Conservation (phyloP, 768 basidiomycete species). For the Lentinus tigrinus region DNA sequence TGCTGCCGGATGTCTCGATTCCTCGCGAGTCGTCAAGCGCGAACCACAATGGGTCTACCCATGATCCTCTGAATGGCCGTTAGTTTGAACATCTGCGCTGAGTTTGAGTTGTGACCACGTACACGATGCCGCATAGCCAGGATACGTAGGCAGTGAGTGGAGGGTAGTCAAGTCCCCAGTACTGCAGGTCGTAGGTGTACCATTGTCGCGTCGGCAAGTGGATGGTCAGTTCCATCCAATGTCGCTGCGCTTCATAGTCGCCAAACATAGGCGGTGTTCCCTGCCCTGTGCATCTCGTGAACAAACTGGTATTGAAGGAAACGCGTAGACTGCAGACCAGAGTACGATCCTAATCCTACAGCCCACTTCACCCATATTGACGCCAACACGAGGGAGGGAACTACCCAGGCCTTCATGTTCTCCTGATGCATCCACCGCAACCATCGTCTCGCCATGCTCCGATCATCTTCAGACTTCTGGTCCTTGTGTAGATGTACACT, state of each 20-base stretch:
- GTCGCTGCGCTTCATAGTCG: constrained; percentile 91
- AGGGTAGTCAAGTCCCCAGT: constrained; percentile 96
- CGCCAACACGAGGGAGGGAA: constrained; percentile 53
- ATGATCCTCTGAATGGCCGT: constrained; percentile 40
- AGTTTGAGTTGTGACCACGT: constrained; percentile 25
- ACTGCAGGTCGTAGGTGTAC: constrained; percentile 86
- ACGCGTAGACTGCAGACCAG: constrained; percentile 51
- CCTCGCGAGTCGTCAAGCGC: constrained; percentile 69
- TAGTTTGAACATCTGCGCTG: background rate
- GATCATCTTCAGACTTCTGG: constrained; percentile 24
- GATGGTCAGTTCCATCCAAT: constrained; percentile 91
- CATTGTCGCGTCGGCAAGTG: constrained; percentile 75
- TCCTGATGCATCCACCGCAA: constrained; percentile 79
- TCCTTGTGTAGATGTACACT: constrained; percentile 2
- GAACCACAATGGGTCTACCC: constrained; percentile 64
- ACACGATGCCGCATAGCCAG: constrained; percentile 80
- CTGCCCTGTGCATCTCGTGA: constrained; percentile 45
- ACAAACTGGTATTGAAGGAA: background rate
- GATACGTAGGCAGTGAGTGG: constrained; percentile 89
- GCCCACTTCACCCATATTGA: constrained; percentile 63
- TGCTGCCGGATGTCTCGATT: constrained; percentile 62
- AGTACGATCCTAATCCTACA: constrained; percentile 77
- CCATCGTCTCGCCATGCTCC: constrained; percentile 58
- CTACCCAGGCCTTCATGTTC: constrained; percentile 56
- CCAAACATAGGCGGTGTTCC: constrained; percentile 81